Evolutionary conservation across 2,329 filamentous ascomycete genomes (phyloP).

Genomic region (Dactylellina drechsleri): DNA sequence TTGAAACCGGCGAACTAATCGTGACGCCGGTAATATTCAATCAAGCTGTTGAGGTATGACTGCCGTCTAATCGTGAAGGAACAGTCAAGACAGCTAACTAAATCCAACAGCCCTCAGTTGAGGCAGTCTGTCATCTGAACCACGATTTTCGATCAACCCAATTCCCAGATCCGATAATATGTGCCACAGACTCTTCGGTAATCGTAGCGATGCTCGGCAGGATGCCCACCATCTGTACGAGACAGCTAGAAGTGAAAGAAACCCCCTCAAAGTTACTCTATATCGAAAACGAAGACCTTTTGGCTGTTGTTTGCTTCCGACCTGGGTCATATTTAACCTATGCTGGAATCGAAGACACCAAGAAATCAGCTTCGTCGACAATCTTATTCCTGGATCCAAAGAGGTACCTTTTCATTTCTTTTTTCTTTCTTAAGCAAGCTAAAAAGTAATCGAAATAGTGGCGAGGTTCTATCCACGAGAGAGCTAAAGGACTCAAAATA

Average conservation of each 20-base stretch:
- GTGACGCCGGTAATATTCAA: constrained; percentile 41
- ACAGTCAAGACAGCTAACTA: neutral
- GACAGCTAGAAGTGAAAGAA: constrained; percentile 56
- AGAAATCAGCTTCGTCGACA: constrained; percentile 15
- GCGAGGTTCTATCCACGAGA: constrained; percentile 48
- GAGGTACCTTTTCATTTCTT: constrained; percentile 50
- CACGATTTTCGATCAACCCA: constrained; percentile 55
- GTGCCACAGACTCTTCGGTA: constrained; percentile 57
- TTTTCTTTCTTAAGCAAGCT: neutral
- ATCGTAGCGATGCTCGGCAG: constrained; percentile 56
- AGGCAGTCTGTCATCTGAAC: constrained; percentile 38
- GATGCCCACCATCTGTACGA: constrained; percentile 57
- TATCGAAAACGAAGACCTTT: constrained; percentile 55
- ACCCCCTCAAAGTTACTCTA: constrained; percentile 58
- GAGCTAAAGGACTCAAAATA: constrained; percentile 57
- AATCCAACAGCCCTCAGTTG: constrained; percentile 40
- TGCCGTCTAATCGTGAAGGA: neutral
- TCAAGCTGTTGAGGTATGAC: constrained; percentile 35
- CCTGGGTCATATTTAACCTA: constrained; percentile 31
- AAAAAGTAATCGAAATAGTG: constrained; percentile 36
- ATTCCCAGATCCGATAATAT: constrained; percentile 56
- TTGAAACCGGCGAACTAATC: constrained; percentile 18
- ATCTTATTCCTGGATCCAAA: constrained; percentile 57
- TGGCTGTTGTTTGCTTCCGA: constrained; percentile 57
- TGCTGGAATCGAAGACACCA: constrained; percentile 5